These are phyloP conservation scores for Exophiala mesophila DNA, from an alignment of 2,329 filamentous ascomycete genomes.

Conservation along the genomic window DNA sequence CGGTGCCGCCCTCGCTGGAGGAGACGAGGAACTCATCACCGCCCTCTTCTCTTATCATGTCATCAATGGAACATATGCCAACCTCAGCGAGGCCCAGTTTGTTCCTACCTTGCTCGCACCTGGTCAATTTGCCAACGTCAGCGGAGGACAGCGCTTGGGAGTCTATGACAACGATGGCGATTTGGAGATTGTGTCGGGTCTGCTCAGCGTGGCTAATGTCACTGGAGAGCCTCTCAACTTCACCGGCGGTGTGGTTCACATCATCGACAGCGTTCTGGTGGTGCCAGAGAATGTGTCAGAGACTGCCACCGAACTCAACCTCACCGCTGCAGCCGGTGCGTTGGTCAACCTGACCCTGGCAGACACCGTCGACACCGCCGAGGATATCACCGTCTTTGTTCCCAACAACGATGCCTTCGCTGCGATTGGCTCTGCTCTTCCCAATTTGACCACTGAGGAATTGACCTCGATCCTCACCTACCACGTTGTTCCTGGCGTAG, in stretches of 20 bases:
- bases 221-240: slow-evolving; percentile 42
- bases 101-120: slow-evolving; percentile 48
- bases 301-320: slow-evolving; percentile 40
- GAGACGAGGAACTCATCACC: slow-evolving; percentile 27
- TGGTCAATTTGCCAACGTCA: slow-evolving; percentile 52
- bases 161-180: slow-evolving; percentile 37
- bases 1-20: slow-evolving; percentile 25
- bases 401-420: slow-evolving; percentile 59
- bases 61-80: slow-evolving; percentile 47
- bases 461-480: slow-evolving; percentile 56
- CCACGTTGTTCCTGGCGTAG: slow-evolving; percentile 54
- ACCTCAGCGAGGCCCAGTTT: slow-evolving; percentile 35
- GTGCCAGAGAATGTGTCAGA: slow-evolving; percentile 42
- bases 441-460: slow-evolving; percentile 43
- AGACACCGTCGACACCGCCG: slow-evolving; percentile 19
- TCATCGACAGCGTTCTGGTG: slow-evolving; percentile 47
- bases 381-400: slow-evolving; percentile 60
- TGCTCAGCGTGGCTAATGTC: slow-evolving; percentile 47
- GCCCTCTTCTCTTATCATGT: slow-evolving; percentile 57
- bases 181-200: slow-evolving; percentile 50
- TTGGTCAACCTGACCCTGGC: slow-evolving; percentile 37
- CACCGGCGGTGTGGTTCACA: slow-evolving; percentile 49
- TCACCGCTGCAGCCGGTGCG: slow-evolving; percentile 46
- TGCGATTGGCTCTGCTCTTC: slow-evolving; percentile 50
- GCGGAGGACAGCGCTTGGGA: slow-evolving; percentile 55